phyloP scores from a whole-genome alignment of 768 basidiomycete species.

The Amanita inopinata region DNA sequence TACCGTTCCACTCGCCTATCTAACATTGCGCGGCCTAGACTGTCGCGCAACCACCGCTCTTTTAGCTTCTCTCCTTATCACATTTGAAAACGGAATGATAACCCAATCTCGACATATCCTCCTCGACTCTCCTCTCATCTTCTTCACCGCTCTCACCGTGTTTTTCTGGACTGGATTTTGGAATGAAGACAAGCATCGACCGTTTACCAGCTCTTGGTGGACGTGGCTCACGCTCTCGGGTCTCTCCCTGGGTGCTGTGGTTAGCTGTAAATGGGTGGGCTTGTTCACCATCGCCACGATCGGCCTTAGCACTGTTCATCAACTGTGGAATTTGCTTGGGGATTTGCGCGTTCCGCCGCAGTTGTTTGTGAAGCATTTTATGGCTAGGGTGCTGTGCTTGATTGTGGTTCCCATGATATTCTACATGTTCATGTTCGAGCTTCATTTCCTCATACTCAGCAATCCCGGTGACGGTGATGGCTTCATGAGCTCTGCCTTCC shows the following conservation, averaged over 20 bases:
- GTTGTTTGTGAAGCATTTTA: constrained; percentile 76
- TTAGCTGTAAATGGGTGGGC: constrained; percentile 97
- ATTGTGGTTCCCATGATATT: constrained; percentile 79
- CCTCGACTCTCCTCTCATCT: constrained; percentile 95
- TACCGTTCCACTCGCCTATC: constrained; percentile 84
- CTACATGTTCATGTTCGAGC: constrained; percentile 95
- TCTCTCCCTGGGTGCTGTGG: constrained; percentile 83
- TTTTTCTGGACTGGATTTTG: constrained; percentile 87
- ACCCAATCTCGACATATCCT: constrained; percentile 97
- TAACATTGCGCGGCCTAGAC: constrained; percentile 88
- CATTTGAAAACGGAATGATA: constrained; percentile 92
- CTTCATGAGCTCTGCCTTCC: constrained; percentile 99
- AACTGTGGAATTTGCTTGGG: constrained; percentile 85
- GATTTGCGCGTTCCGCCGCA: constrained; percentile 71
- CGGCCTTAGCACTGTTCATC: constrained; percentile 73
- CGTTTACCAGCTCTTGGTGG: constrained; percentile 91
- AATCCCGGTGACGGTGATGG: constrained; percentile 96
- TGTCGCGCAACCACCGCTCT: constrained; percentile 89
- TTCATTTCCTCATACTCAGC: constrained; percentile 84
- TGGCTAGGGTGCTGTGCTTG: constrained; percentile 82
- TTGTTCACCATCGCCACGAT: constrained; percentile 95
- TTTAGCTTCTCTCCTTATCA: constrained; percentile 83
- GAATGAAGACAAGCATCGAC: constrained; percentile 78
- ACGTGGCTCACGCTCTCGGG: constrained; percentile 83
- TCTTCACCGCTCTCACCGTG: constrained; percentile 88